Percentiles rank a stretch among this genome's conserved stretches.
Evolutionary conservation across 192 early-diverging fungal genomes (phyloP).

Genomic region (Podila verticillata): DNA sequence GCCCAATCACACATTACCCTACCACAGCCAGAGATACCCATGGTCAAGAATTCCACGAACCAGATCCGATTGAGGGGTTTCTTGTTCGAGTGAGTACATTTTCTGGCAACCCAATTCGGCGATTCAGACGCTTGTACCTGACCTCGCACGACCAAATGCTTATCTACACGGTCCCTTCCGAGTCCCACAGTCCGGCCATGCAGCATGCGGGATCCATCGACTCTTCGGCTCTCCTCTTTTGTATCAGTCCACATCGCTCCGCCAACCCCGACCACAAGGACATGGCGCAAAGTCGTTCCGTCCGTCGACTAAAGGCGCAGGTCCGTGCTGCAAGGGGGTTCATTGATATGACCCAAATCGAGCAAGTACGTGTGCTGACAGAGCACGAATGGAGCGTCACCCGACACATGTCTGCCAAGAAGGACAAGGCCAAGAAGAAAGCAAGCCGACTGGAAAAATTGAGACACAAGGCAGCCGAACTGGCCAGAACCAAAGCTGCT

Average conservation of each 20-base stretch:
- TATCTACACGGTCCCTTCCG: slow-evolving; percentile 38
- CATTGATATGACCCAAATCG: slow-evolving; percentile 44
- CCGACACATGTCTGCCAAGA: slow-evolving; percentile 14
- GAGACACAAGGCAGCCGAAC: not conserved
- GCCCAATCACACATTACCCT: slow-evolving; percentile 52
- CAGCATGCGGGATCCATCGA: slow-evolving; percentile 27
- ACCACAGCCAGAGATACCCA: slow-evolving; percentile 8
- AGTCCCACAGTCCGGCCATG: slow-evolving; percentile 39
- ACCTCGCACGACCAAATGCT: slow-evolving; percentile 53
- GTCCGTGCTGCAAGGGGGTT: slow-evolving; percentile 37
- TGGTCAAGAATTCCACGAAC: slow-evolving; percentile 30
- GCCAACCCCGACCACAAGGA: slow-evolving; percentile 40
- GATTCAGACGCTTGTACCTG: slow-evolving; percentile 45
- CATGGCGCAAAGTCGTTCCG: slow-evolving; percentile 45
- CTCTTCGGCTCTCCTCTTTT: slow-evolving; percentile 35
- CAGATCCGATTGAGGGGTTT: slow-evolving; percentile 51
- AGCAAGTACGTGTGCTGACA: slow-evolving; percentile 17
- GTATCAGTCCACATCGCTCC: slow-evolving; percentile 43
- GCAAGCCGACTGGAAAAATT: not conserved
- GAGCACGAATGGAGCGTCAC: slow-evolving; percentile 20
- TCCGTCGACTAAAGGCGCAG: slow-evolving; percentile 41
- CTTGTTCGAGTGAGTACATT: slow-evolving; percentile 45
- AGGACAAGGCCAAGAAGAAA: slow-evolving; percentile 11
- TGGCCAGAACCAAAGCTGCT: not conserved
- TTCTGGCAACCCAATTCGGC: slow-evolving; percentile 31